Percentiles rank a stretch among this genome's conserved stretches.
Evolutionary conservation across 768 basidiomycete species (phyloP).

Genomic region (Cystobasidium onofrii): DNA sequence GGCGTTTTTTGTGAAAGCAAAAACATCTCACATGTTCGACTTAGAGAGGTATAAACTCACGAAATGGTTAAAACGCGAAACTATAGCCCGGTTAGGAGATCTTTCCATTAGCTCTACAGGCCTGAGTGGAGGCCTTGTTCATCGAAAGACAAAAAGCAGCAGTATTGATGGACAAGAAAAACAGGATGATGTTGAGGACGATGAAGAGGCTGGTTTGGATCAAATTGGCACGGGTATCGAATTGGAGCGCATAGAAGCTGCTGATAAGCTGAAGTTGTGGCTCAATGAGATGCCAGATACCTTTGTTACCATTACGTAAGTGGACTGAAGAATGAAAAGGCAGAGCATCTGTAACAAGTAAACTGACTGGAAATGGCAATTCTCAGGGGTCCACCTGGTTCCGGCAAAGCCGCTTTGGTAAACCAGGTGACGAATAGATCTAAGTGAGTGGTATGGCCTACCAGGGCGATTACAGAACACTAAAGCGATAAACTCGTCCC

Average conservation of each 20-base stretch:
- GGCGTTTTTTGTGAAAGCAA: conserved; percentile 68
- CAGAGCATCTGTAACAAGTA: neutral
- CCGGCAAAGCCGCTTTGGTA: conserved; percentile 48
- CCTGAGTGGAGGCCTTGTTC: neutral
- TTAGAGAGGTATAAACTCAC: conserved; percentile 61
- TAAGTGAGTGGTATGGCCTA: conserved; percentile 38
- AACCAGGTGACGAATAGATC: conserved; percentile 43
- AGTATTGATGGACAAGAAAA: conserved; percentile 26
- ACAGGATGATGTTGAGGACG: neutral
- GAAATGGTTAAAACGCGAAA: conserved; percentile 63
- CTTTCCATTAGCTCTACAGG: neutral
- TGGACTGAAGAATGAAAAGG: neutral
- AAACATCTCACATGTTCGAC: conserved; percentile 77
- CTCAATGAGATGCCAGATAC: conserved; percentile 54
- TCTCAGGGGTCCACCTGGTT: conserved; percentile 47
- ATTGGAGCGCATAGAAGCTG: conserved; percentile 77
- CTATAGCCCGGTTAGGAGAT: conserved; percentile 49
- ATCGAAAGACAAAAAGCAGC: neutral
- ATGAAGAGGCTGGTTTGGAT: conserved; percentile 26
- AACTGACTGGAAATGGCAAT: neutral
- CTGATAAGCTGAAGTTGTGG: conserved; percentile 60
- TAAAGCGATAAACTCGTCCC: too few relatives aligned
- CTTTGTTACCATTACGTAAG: conserved; percentile 46
- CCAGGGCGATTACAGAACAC: too few relatives aligned
- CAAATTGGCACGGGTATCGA: conserved; percentile 53